Base-by-base conservation (phyloP, 2,329 filamentous ascomycete genomes). In the Metarhizium album region DNA sequence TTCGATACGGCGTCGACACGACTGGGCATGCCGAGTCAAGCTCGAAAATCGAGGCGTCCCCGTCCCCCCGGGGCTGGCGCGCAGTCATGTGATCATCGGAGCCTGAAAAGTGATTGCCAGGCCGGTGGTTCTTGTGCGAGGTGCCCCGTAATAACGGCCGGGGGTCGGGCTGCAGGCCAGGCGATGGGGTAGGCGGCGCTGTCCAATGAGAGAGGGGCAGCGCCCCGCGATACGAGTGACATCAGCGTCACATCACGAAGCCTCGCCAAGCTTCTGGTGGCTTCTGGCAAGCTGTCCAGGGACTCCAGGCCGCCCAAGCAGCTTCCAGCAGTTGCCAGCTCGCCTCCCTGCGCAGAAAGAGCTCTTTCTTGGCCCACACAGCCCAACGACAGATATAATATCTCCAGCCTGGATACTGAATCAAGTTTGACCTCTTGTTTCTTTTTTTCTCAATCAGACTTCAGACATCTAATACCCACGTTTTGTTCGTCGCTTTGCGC, bases 201-300 rank as follows among this genome's bases (percentile, higher is more conserved):
- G 27, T 40, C 55, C 55, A 60, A 56, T 63, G 50, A 63, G 9
- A 63, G 9, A 48, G 4, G 8, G 24, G 46, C 38, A n/a, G 31
- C 49, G 58, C 58, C 56, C 59, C 59, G 59, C 59, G 48, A 45
- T 55, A 46, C 54, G 45, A 55, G 65, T 67, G 65, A 67, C 65
- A 64, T 68, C 64, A 64, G 45, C 55, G 65, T 67, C 64, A 67
- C 65, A 64, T 68, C 64, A 64, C 57, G 58, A 60, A 60, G 47
- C 53, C 31, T 58, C 64, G 57, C 45, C 57, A 56, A 57, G 59
- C 54, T 67, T 63, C 64, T 57, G 58, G 62, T 55, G 59, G 60
- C 47, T 65, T 64, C 63, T 56, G 57, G 53, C 57, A 53, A 54
- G 50, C 55, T 62, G 66, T 62, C n/a, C n/a, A n/a, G n/a, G n/a